These are phyloP conservation scores for Entamoeba dispar DNA, from an alignment of 208 protist species.

Conservation along the genomic window DNA sequence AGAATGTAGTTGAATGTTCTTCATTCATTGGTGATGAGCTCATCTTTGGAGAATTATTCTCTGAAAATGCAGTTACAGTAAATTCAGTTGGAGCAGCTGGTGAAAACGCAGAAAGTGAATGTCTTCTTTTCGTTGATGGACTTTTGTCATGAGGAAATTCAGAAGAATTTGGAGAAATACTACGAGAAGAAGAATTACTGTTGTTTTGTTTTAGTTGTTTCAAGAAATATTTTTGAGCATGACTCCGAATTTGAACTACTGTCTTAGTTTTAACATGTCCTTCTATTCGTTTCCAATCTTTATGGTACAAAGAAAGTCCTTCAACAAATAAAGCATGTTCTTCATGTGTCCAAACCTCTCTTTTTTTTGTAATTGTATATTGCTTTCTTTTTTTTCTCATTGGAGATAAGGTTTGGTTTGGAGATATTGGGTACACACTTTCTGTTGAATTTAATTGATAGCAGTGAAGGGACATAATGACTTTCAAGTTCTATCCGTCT, in stretches of 20 bases:
- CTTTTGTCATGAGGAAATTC: not conserved
- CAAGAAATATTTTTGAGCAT: not conserved
- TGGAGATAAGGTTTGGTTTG: not conserved
- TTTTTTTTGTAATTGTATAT: not conserved
- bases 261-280: not conserved
- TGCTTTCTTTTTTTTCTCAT: not conserved
- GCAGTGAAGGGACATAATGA: too few species aligned
- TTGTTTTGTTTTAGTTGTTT: not conserved
- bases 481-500: too few species aligned
- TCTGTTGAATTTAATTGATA: too few species aligned
- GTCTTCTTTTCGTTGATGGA: not conserved
- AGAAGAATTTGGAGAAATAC: not conserved
- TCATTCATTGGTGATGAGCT: not conserved
- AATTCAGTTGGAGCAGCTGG: not conserved
- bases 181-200: not conserved
- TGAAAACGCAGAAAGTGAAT: not conserved
- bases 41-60: not conserved
- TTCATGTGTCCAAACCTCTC: not conserved
- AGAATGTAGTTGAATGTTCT: too few species aligned
- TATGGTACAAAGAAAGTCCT: not conserved
- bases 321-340: not conserved
- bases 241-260: not conserved
- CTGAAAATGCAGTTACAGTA: not conserved
- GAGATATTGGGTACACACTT: too few species aligned
- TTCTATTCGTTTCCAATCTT: not conserved